Evolutionary conservation across 2,329 filamentous ascomycete genomes (phyloP), one percentile per base, ranked within the genome.

Genomic region (Scedosporium dehoogii): DNA sequence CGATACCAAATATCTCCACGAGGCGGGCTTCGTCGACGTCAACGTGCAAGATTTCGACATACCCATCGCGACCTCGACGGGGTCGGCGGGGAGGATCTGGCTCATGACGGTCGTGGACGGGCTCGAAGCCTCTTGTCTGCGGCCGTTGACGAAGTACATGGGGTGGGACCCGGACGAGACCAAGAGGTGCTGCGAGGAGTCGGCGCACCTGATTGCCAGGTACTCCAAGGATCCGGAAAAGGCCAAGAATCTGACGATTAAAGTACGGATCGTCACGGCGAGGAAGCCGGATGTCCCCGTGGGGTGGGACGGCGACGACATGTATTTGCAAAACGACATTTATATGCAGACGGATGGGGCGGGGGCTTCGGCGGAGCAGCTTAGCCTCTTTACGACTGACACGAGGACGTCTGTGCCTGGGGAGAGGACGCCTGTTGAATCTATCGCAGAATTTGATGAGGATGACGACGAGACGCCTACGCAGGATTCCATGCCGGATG

Each of bases 1-100:
- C 61, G 74, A 80, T 65, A 74, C 75, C 14, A 70, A 73, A 16
- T 67, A 78, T 12, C 70, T 84, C 42, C 72, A 74, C 61, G 76
- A 79, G 12, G 75, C 76, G 7, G 81, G 81, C 3, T 84, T 84
- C 62, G 78, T 79, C 33, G 80, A 83, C 58, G 75, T 83, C 14
- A 72, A 75, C 61, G 70, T 78, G 33, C 76, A 73, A 2, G 76
- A 81, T 62, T 78, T 80, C 65, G 73, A 75, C 14, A 77, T 84
- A 41, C 80, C 79, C 4, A 74, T 84, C 33, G 75, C 74, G 6
- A 65, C 78, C 46, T 76, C 78, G 60, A 76, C 78, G 46, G 71
- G 71, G 59, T 76, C 74, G 6, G 78, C 78, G 3, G 80, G 81
- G 48, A 81, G 81, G 65, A 76, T 83, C 58, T 84, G 80, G 80